Base-by-base conservation (phyloP, 2,329 filamentous ascomycete species). In the Colletotrichum navitas region DNA sequence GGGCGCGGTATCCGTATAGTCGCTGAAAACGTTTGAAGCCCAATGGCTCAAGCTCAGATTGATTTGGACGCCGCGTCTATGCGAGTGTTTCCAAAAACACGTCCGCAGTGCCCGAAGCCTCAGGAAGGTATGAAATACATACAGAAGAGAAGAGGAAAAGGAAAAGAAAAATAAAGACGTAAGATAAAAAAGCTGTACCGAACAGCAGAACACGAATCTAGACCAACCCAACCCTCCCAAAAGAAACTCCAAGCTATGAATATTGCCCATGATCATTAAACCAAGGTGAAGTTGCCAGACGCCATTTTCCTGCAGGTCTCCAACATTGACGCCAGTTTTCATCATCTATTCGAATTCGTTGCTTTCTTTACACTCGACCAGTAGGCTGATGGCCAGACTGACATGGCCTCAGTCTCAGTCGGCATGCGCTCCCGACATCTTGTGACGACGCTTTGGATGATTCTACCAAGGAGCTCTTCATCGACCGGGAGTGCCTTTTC, bases 381-480 rank as follows among this genome's bases (percentile, higher is more conserved):
- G 76, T 91, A 92, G 21, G 88, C 89, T 63, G 85, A 83, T 0
- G 90, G 88, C 89, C 88, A 91, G 7, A 87, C 79, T 24, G 81
- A 84, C 64, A 87, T 75, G 12, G 85, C 82, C 76, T 92, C 90
- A 0, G 83, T 83, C 54, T 91, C 89, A 2, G 85, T 87, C 0
- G 89, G 89, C 81, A 88, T 85, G 29, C 86, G 82, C 74, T 90
- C 88, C 61, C 86, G 84, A 72, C 89, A 90, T 67, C 89, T 85
- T 24, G 84, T 81, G 21, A 89, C 88, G 26, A 91, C 89, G 76
- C 88, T 91, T 80, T 90, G 87, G 70, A 92, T 86, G 74, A 92
- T 90, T 56, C 89, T 82, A 41, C 85, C 85, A 39, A 92, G 83
- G 63, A 91, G 80, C 75, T 91, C 89, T 77, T 91, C 88, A 24